phyloP scores from a whole-genome alignment of 306 rosid genomes.

The Nissolia schottii region DNA sequence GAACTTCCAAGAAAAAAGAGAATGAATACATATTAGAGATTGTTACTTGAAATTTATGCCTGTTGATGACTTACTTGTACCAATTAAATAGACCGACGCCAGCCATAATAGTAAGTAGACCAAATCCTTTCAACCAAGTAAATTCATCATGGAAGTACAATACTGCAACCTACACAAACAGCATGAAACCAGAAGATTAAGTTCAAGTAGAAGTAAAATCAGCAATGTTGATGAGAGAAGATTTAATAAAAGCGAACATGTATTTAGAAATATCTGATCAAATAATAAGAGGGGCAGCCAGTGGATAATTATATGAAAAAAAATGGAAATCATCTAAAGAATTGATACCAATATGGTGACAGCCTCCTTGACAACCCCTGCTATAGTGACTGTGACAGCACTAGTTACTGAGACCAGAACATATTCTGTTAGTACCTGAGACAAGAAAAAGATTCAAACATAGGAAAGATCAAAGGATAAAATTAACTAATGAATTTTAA shows the following conservation, averaged over 20 bases:
- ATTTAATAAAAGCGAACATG: neutral
- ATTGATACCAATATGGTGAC: slow-evolving; percentile 84
- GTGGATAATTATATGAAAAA: neutral
- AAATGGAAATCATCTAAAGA: slow-evolving; percentile 4
- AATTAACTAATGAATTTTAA: neutral
- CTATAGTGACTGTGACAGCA: slow-evolving; percentile 95
- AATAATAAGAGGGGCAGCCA: neutral
- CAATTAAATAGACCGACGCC: slow-evolving; percentile 94
- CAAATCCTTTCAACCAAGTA: slow-evolving; percentile 85
- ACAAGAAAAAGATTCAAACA: slow-evolving; percentile 26
- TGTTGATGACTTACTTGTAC: slow-evolving; percentile 80
- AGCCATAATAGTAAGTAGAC: slow-evolving; percentile 70
- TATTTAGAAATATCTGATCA: neutral
- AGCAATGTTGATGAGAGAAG: neutral
- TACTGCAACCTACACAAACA: slow-evolving; percentile 74
- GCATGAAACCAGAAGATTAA: slow-evolving; percentile 17
- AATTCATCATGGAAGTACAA: slow-evolving; percentile 84
- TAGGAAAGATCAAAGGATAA: slow-evolving; percentile 9
- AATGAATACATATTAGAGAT: neutral
- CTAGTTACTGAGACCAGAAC: slow-evolving; percentile 91
- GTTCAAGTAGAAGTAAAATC: slow-evolving; percentile 7
- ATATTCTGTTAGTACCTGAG: slow-evolving; percentile 85
- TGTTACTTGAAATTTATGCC: neutral
- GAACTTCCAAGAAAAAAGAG: neutral
- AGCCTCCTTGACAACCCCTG: slow-evolving; percentile 98